Evolutionary conservation across 2,329 filamentous ascomycete species (phyloP).

Genomic region (Colletotrichum trifolii): DNA sequence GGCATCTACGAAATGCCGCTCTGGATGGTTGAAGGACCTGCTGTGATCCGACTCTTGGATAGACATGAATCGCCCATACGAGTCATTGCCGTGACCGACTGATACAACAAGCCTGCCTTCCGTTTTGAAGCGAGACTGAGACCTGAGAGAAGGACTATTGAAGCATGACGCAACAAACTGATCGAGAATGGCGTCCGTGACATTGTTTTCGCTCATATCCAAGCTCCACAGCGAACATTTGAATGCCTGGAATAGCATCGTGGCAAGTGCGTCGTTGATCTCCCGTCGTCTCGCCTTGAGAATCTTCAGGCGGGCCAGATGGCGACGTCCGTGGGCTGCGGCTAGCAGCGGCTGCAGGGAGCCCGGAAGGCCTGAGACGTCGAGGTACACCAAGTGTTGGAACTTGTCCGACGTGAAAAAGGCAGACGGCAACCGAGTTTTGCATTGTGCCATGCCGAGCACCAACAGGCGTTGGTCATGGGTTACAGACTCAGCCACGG

Average conservation of each 20-base stretch:
- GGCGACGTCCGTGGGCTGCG: constrained; percentile 44
- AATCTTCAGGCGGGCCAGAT: constrained; percentile 60
- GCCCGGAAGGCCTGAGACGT: constrained; percentile 61
- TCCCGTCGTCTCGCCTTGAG: constrained; percentile 62
- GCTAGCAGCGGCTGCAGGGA: constrained; percentile 53
- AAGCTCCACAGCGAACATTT: constrained; percentile 64
- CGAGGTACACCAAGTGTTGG: constrained; percentile 60
- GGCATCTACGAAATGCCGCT: constrained; percentile 60
- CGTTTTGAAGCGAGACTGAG: constrained; percentile 51
- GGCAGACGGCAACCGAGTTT: constrained; percentile 50
- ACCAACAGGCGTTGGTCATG: constrained; percentile 46
- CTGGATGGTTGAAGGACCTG: constrained; percentile 54
- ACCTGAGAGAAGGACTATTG: constrained; percentile 45
- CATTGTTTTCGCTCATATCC: constrained; percentile 62
- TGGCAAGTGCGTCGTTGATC: constrained; percentile 54
- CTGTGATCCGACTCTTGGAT: constrained; percentile 62
- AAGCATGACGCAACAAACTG: constrained; percentile 48
- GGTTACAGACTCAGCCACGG: constrained; percentile 3
- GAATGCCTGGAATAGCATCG: constrained; percentile 49
- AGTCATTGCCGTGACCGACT: constrained; percentile 42
- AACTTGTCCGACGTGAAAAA: constrained; percentile 54
- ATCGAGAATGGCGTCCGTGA: constrained; percentile 58
- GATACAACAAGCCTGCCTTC: constrained; percentile 60
- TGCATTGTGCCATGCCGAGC: constrained; percentile 58
- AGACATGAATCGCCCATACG: constrained; percentile 55